Evolutionary conservation across 352 stramenopile genomes (phyloP).

Genomic region (Halophytophthora batemanensis): DNA sequence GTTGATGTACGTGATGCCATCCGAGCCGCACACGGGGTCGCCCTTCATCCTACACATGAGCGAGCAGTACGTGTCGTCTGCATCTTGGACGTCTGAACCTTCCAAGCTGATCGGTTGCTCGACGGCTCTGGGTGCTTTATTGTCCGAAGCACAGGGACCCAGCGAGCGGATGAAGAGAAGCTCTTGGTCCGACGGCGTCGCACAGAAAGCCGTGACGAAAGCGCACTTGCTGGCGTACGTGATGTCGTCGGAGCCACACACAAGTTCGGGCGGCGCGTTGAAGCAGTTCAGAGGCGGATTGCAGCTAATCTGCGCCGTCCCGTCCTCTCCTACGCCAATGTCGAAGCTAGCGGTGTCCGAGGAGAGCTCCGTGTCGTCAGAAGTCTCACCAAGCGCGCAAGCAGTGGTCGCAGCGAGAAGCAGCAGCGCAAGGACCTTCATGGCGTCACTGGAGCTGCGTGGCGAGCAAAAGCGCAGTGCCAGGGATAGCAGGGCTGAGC

Average conservation of each 20-base stretch:
- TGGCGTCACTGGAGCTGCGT: not conserved
- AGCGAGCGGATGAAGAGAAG: constrained; percentile 17
- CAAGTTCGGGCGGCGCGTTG: constrained; percentile 10
- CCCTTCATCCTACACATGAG: constrained; percentile 30
- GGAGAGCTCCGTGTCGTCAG: constrained; percentile 1
- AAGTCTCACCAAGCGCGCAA: constrained; percentile 2
- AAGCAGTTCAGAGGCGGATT: constrained; percentile 12
- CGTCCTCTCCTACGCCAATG: constrained; percentile 7
- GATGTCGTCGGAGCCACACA: constrained; percentile 39
- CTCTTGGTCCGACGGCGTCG: not conserved
- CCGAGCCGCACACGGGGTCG: constrained; percentile 44
- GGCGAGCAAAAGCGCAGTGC: too few species aligned
- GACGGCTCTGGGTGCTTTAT: not conserved
- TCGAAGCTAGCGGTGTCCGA: not conserved
- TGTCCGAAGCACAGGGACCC: constrained; percentile 11
- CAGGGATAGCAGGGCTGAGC: too few species aligned
- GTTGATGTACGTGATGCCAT: constrained; percentile 54
- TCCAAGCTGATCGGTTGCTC: not conserved
- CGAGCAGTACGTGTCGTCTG: constrained; percentile 25
- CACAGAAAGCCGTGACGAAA: constrained; percentile 20
- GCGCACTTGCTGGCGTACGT: constrained; percentile 42
- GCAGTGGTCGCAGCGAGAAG: not conserved
- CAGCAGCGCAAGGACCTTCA: constrained; percentile 5
- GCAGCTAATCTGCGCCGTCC: constrained; percentile 15
- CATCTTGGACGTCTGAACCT: constrained; percentile 1